phyloP scores from a whole-genome alignment of 352 stramenopile genomes.

The Plasmopara muralis region DNA sequence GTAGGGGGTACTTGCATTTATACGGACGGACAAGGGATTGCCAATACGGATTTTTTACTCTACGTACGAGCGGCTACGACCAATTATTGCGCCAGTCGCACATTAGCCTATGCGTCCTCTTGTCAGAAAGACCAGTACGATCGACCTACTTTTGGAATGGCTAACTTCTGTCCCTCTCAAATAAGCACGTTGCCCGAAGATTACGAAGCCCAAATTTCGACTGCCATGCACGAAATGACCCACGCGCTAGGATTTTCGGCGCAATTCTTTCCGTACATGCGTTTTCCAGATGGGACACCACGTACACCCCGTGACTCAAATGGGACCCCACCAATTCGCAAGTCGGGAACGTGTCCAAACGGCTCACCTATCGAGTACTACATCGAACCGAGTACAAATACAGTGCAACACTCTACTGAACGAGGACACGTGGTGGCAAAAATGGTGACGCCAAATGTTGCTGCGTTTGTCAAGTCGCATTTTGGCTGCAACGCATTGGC shows the following conservation, averaged over 20 bases:
- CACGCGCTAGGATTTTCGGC: constrained; percentile 75
- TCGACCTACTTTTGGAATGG: constrained; percentile 75
- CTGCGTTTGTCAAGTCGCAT: constrained; percentile 49
- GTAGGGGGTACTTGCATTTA: constrained; percentile 31
- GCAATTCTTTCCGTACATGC: constrained; percentile 73
- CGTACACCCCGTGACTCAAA: constrained; percentile 47
- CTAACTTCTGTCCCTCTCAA: constrained; percentile 73
- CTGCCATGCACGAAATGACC: constrained; percentile 77
- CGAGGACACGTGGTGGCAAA: constrained; percentile 51
- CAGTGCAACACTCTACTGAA: constrained; percentile 50
- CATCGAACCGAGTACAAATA: constrained; percentile 29
- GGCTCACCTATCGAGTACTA: constrained; percentile 38
- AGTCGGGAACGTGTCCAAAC: constrained; percentile 46
- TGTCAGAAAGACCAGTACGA: constrained; percentile 85
- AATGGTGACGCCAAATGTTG: constrained; percentile 60
- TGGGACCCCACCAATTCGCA: constrained; percentile 27
- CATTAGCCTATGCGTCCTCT: constrained; percentile 67
- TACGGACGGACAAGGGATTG: constrained; percentile 28
- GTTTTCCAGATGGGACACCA: constrained; percentile 52
- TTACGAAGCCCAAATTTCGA: constrained; percentile 60
- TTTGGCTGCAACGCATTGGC: constrained; percentile 54
- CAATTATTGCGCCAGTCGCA: constrained; percentile 38
- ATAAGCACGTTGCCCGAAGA: constrained; percentile 45
- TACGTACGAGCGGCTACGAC: constrained; percentile 55
- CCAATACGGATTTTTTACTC: constrained; percentile 59